Evolutionary conservation across 495 filamentous ascomycete genomes (phyloP).

Genomic region (Xylaria flabelliformis): DNA sequence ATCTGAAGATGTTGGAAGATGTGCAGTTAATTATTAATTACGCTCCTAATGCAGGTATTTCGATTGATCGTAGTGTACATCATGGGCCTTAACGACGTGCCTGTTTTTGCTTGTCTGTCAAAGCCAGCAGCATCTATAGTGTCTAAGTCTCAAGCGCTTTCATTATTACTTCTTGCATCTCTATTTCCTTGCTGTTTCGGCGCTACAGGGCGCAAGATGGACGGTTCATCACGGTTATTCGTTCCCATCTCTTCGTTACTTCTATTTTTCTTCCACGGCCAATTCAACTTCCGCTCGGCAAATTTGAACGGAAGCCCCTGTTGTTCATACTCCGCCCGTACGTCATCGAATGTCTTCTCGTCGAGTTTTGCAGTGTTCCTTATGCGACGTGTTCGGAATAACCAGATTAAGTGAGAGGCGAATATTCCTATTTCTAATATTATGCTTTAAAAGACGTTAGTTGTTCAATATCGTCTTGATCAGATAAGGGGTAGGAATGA

Average conservation of each 20-base stretch:
- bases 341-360: conserved; percentile 68
- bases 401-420: conserved; percentile 70
- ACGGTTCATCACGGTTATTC: not conserved
- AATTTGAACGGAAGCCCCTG: conserved; percentile 47
- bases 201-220: not conserved
- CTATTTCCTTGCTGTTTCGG: conserved; percentile 14
- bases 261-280: conserved; percentile 6
- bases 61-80: not conserved
- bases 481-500: not conserved
- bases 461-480: no score
- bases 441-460: conserved; percentile 51
- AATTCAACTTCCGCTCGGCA: conserved; percentile 43
- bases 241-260: conserved; percentile 8
- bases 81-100: not conserved
- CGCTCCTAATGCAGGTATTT: not conserved
- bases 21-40: not conserved
- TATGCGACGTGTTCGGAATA: conserved; percentile 65
- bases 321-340: conserved; percentile 53
- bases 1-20: not conserved
- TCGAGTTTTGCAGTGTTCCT: conserved; percentile 62
- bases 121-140: no score
- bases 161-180: conserved; percentile 16
- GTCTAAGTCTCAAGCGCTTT: not conserved
- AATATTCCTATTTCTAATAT: conserved; percentile 74
- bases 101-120: not conserved